These are phyloP conservation scores for Cladosporium sp. DNA, from an alignment of 2,329 filamentous ascomycete genomes.

Conservation along the genomic window DNA sequence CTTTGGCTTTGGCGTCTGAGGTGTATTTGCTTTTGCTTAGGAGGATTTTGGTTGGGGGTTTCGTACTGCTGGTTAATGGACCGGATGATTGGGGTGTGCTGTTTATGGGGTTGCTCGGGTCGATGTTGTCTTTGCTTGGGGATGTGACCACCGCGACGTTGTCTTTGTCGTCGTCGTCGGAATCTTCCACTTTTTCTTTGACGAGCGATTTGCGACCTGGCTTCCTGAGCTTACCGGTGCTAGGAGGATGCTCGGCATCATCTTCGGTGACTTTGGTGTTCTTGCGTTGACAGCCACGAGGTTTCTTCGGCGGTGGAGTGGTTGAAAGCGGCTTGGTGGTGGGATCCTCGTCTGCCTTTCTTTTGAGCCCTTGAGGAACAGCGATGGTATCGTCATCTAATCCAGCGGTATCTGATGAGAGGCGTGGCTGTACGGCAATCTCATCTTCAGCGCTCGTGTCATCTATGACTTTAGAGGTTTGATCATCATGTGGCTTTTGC, in stretches of 20 bases:
- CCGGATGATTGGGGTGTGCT: constrained; percentile 1
- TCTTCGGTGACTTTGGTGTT: background rate
- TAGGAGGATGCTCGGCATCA: background rate
- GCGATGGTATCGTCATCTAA: background rate
- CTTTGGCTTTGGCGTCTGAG: constrained; percentile 22
- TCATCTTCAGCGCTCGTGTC: too few relatives aligned
- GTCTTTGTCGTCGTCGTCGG: background rate
- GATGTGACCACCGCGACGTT: background rate
- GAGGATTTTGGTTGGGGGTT: constrained; percentile 18
- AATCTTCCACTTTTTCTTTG: background rate
- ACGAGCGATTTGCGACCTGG: background rate
- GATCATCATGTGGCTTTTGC: background rate
- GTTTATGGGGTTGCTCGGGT: background rate
- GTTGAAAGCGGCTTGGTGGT: background rate
- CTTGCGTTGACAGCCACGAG: background rate
- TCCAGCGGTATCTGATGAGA: too few relatives aligned
- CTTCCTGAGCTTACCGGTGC: constrained; percentile 2
- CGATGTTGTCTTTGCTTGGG: background rate
- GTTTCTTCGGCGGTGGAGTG: background rate
- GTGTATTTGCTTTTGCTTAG: constrained; percentile 18
- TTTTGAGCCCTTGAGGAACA: background rate
- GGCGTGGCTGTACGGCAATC: too few relatives aligned
- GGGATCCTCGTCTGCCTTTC: too few relatives aligned
- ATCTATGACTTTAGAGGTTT: too few relatives aligned
- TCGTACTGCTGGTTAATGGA: constrained; percentile 5